Percentiles rank a stretch among this genome's conserved stretches.
Conservation (phyloP, 805 yeast genomes). For the Saccharomyces eubayanus region DNA sequence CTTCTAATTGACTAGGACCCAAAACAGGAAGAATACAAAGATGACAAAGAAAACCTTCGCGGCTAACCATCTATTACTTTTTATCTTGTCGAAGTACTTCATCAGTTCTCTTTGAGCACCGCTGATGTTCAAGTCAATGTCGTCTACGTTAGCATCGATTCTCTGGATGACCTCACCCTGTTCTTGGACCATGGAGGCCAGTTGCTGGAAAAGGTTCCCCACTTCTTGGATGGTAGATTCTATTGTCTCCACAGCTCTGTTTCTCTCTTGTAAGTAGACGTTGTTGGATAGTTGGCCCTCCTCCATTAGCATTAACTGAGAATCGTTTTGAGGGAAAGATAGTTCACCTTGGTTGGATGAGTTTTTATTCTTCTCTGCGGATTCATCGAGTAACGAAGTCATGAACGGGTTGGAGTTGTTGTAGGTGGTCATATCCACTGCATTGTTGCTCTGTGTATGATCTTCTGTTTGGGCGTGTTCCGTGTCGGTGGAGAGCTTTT, state of each 20-base stretch:
- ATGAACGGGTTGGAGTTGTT: slow-evolving; percentile 36
- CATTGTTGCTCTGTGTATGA: slow-evolving; percentile 1
- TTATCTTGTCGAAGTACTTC: slow-evolving; percentile 79
- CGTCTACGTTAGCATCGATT: slow-evolving; percentile 91
- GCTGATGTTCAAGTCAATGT: slow-evolving; percentile 74
- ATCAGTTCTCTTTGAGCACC: slow-evolving; percentile 94
- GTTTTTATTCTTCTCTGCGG: slow-evolving; percentile 4
- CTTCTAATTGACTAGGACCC: slow-evolving; percentile 65
- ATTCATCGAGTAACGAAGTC: slow-evolving; percentile 26
- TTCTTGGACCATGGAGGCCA: slow-evolving; percentile 95
- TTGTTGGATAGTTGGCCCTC: slow-evolving; percentile 56
- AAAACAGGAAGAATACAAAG: slow-evolving; percentile 61
- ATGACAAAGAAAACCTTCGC: slow-evolving; percentile 82
- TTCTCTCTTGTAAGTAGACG: slow-evolving; percentile 72
- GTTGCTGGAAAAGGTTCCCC: slow-evolving; percentile 86
- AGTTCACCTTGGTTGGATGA: slow-evolving; percentile 32
- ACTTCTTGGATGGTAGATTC: slow-evolving; percentile 96
- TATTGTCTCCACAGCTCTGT: slow-evolving; percentile 87
- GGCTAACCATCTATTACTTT: slow-evolving; percentile 88
- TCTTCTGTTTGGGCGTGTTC: slow-evolving; percentile 3
- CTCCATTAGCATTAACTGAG: slow-evolving; percentile 70
- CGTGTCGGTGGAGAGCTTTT: slow-evolving; percentile 55
- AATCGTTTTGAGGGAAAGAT: slow-evolving; percentile 72
- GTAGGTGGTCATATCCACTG: slow-evolving; percentile 13
- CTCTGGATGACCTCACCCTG: slow-evolving; percentile 95